A percentile compares a stretch with the other conserved stretches of the same genome.
Evolutionary conservation across 495 filamentous ascomycete genomes (phyloP).

Genomic region (Aspergillus campestris): DNA sequence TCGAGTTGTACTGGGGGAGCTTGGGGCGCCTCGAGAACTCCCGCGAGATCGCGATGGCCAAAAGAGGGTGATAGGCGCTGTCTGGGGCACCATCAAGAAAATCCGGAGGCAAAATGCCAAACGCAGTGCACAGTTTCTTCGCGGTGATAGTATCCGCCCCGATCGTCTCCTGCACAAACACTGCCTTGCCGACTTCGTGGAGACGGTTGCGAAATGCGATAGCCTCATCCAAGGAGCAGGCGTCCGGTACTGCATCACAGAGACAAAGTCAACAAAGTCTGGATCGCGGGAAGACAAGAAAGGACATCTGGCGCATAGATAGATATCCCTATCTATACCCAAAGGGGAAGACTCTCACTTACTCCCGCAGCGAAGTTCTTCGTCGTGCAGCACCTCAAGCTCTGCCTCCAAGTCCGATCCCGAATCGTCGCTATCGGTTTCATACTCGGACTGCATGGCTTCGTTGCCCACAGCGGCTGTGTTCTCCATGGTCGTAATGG

Average conservation of each 20-base stretch:
- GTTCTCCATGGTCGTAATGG: conserved; percentile 15
- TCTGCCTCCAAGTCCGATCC: conserved; percentile 58
- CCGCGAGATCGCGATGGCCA: conserved; percentile 70
- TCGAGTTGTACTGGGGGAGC: conserved; percentile 69
- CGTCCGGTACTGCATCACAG: conserved; percentile 37
- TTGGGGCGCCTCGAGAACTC: conserved; percentile 78
- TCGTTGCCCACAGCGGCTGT: conserved; percentile 18
- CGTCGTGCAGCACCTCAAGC: conserved; percentile 57
- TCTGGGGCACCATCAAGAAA: conserved; percentile 71
- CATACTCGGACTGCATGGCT: conserved; percentile 32
- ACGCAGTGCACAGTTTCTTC: conserved; percentile 85
- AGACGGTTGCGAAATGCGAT: conserved; percentile 57
- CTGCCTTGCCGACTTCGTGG: conserved; percentile 62
- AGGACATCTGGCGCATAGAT: conserved; percentile 1
- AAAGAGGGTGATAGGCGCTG: conserved; percentile 61
- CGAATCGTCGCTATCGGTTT: conserved; percentile 54
- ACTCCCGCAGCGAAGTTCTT: conserved; percentile 51
- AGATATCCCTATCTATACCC: too few species aligned
- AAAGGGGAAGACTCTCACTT: conserved; percentile 6
- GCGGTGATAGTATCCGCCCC: conserved; percentile 58
- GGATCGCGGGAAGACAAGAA: conserved; percentile 5
- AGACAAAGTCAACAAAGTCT: conserved; percentile 15
- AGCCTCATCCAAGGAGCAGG: conserved; percentile 70
- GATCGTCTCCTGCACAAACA: conserved; percentile 68
- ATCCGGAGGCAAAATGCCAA: conserved; percentile 67